Percentiles rank a stretch among this genome's conserved stretches.
These are phyloP conservation scores for Sporothrix dimorphospora DNA, from an alignment of 2,329 filamentous ascomycete genomes.

Conservation along the genomic window DNA sequence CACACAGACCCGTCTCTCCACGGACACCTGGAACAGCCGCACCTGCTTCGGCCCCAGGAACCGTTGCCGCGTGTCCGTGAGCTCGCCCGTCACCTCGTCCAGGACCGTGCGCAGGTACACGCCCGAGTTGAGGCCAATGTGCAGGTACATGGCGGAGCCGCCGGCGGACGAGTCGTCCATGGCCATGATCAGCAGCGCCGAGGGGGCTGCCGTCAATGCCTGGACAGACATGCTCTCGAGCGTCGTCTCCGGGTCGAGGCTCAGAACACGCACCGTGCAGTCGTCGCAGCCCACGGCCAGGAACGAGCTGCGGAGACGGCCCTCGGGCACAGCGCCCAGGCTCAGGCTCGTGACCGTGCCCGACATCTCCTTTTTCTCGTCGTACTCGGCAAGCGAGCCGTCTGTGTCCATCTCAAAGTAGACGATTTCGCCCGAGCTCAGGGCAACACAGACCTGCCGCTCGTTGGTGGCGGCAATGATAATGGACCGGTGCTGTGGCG, in stretches of 20 bases:
- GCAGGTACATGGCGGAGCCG: slow-evolving; percentile 85
- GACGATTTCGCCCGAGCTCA: slow-evolving; percentile 95
- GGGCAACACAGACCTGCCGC: slow-evolving; percentile 86
- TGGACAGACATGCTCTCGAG: slow-evolving; percentile 94
- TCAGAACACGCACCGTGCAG: slow-evolving; percentile 90
- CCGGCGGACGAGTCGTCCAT: slow-evolving; percentile 94
- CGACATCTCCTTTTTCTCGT: slow-evolving; percentile 93
- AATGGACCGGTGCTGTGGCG: slow-evolving; percentile 91
- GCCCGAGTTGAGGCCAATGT: slow-evolving; percentile 93
- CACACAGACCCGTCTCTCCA: slow-evolving; percentile 81
- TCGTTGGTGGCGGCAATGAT: slow-evolving; percentile 93
- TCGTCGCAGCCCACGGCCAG: slow-evolving; percentile 96
- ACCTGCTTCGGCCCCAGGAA: slow-evolving; percentile 92
- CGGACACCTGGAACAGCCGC: slow-evolving; percentile 86
- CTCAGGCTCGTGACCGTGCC: slow-evolving; percentile 95
- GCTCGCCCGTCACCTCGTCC: slow-evolving; percentile 92
- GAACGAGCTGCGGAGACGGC: slow-evolving; percentile 85
- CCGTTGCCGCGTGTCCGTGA: slow-evolving; percentile 91
- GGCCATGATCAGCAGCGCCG: slow-evolving; percentile 84
- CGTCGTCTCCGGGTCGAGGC: slow-evolving; percentile 85
- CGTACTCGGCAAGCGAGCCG: slow-evolving; percentile 87
- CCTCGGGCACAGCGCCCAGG: slow-evolving; percentile 88
- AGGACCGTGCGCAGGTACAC: slow-evolving; percentile 94
- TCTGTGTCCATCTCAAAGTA: slow-evolving; percentile 98
- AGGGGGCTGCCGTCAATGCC: slow-evolving; percentile 86